Evolutionary conservation across 2,329 filamentous ascomycete species (phyloP).

Genomic region (Ophiocordyceps camponoti-leonardi): DNA sequence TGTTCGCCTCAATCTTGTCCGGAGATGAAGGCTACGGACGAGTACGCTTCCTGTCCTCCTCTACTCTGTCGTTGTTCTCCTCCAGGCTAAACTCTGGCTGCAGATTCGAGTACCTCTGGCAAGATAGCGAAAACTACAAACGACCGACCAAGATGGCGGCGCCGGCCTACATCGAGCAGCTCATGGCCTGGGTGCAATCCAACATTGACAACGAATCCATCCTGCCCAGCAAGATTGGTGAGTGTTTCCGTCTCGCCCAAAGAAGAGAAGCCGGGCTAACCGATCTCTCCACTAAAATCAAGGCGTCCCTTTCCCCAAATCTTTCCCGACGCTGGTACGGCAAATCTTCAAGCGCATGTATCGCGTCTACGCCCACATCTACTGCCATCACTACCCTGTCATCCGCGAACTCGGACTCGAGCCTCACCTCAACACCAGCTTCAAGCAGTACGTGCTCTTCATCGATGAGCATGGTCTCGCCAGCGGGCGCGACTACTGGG

Average conservation of each 20-base stretch:
- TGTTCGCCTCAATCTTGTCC: constrained; percentile 94
- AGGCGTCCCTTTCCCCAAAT: constrained; percentile 89
- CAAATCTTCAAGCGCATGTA: constrained; percentile 99
- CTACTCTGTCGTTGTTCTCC: neutral
- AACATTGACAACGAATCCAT: constrained; percentile 92
- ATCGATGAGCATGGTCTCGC: constrained; percentile 91
- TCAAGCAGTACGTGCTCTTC: constrained; percentile 99
- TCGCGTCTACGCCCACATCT: constrained; percentile 96
- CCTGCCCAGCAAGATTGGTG: constrained; percentile 84
- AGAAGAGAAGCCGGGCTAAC: neutral
- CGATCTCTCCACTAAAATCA: constrained; percentile 7
- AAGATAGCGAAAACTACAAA: constrained; percentile 87
- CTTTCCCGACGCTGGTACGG: constrained; percentile 72
- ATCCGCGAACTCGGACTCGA: constrained; percentile 89
- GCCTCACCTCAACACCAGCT: constrained; percentile 94
- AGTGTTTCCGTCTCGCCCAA: constrained; percentile 3
- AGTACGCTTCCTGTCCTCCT: constrained; percentile 37
- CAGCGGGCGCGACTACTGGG: constrained; percentile 94
- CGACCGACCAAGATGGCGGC: constrained; percentile 96
- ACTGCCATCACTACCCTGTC: constrained; percentile 98
- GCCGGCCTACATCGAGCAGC: constrained; percentile 91
- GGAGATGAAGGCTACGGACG: constrained; percentile 99
- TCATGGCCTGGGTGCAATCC: constrained; percentile 92
- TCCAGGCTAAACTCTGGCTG: neutral
- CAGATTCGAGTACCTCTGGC: constrained; percentile 97